Base-by-base conservation (phyloP, 352 stramenopile species). In the Pythium insidiosum region DNA sequence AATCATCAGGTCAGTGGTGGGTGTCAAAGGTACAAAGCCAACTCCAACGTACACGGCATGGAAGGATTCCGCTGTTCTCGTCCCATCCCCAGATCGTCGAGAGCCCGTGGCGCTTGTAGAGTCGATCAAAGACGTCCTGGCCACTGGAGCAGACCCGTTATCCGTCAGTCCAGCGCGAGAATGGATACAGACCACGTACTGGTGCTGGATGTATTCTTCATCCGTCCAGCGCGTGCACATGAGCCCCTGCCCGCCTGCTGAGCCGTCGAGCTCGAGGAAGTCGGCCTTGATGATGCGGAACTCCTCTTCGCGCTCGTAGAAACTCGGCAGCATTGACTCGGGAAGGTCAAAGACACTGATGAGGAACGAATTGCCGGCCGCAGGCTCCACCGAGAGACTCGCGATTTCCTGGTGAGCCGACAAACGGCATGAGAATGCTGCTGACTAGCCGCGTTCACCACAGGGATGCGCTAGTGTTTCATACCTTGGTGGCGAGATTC, bases 11-110 rank as follows among this genome's bases (percentile, higher is more conserved):
- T n/a, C n/a, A n/a, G n/a, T n/a, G n/a, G n/a, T n/a, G n/a, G n/a
- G n/a, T n/a, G n/a, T n/a, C n/a, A n/a, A n/a, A n/a, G n/a, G n/a
- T n/a, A n/a, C n/a, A n/a, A n/a, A n/a, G 9, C 28, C 9, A 33
- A 33, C 9, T 15, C 28, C 0, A 9, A 41, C 55, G 24, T 68
- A 85, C 80, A 16, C 79, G 66, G 57, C 88, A 97, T 12, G 91
- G 88, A 20, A 82, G 68, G 33, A 97, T 82, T 23, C 81, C 84
- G 31, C 81, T 96, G 43, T 90, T 51, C 11, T 39, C 20, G 25
- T 64, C 48, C 82, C 84, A 96, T n/a, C 68, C 72, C 91, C 88
- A 97, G 55, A 97, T 97, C 7, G 67, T 96, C 19, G 94, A 57
- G 28, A 97, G 55, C 1, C 85, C 85, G 51, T 91, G 87, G 11